phyloP scores from a whole-genome alignment of 2,329 filamentous ascomycete genomes.

The Aureobasidium sp. region DNA sequence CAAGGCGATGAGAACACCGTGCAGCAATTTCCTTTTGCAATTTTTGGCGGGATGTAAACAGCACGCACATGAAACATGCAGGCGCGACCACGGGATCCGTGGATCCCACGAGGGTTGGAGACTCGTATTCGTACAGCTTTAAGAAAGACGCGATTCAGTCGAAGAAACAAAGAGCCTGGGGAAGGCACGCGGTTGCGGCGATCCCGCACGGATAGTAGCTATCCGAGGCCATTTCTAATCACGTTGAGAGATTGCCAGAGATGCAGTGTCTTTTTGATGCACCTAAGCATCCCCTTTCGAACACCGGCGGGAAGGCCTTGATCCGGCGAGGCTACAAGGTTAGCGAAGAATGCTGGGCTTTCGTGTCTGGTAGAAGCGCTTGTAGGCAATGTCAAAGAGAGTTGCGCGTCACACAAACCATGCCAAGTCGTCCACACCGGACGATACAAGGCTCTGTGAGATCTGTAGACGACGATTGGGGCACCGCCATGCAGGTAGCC shows the following conservation, averaged over 20 bases:
- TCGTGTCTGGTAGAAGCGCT: not conserved
- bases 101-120: not conserved
- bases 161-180: not conserved
- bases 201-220: not conserved
- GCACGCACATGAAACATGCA: not conserved
- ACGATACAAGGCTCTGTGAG: not conserved
- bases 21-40: not conserved
- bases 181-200: not conserved
- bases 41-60: not conserved
- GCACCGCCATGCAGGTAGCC: not conserved
- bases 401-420: not conserved
- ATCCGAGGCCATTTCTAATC: not conserved
- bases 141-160: not conserved
- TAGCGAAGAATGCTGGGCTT: not conserved
- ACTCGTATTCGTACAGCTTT: not conserved
- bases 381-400: not conserved
- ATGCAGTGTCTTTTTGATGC: not conserved
- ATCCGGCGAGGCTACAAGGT: not conserved
- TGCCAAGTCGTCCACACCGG: not conserved
- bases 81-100: not conserved
- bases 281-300: not conserved
- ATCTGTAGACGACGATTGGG: not conserved
- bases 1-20: not conserved
- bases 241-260: conserved; percentile 1
- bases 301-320: not conserved